phyloP scores from a whole-genome alignment of 2,329 filamentous ascomycete species.

The Nemania sp. region DNA sequence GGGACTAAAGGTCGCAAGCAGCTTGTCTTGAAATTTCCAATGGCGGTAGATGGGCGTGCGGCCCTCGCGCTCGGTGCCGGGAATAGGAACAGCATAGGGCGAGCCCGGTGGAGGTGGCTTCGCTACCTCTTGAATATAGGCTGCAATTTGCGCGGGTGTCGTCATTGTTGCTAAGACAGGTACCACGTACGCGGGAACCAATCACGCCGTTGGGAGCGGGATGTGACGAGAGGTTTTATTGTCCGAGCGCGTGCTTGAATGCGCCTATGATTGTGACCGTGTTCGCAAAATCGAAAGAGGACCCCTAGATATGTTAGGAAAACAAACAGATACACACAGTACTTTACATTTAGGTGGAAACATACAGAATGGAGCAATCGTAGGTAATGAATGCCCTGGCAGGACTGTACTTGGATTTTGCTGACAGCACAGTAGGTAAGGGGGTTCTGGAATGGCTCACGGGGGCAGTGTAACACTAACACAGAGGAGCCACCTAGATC shows the following conservation, averaged over 20 bases:
- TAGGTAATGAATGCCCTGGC: neutral
- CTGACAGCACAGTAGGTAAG: too few relatives aligned
- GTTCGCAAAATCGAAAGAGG: neutral
- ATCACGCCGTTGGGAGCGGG: slow-evolving; percentile 19
- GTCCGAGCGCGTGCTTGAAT: neutral
- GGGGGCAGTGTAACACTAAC: neutral
- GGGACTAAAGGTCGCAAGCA: slow-evolving; percentile 80
- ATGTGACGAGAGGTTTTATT: slow-evolving; percentile 18
- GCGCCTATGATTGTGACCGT: neutral
- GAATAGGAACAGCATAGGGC: slow-evolving; percentile 82
- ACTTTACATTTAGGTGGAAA: too few relatives aligned
- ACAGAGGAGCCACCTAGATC: neutral
- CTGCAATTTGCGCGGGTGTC: slow-evolving; percentile 52
- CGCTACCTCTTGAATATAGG: slow-evolving; percentile 66
- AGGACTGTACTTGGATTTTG: neutral
- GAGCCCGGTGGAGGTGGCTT: slow-evolving; percentile 76
- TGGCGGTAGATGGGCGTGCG: slow-evolving; percentile 85
- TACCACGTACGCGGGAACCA: slow-evolving; percentile 25
- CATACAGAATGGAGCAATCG: neutral
- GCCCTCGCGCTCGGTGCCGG: slow-evolving; percentile 78
- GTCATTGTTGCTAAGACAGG: slow-evolving; percentile 36
- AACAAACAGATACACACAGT: neutral
- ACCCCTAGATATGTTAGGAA: neutral
- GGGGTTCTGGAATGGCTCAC: too few relatives aligned
- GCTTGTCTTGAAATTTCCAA: slow-evolving; percentile 79